Evolutionary conservation across 306 rosid genomes (phyloP), one percentile per base, ranked within the genome.

Genomic region (Prunus campanulata): DNA sequence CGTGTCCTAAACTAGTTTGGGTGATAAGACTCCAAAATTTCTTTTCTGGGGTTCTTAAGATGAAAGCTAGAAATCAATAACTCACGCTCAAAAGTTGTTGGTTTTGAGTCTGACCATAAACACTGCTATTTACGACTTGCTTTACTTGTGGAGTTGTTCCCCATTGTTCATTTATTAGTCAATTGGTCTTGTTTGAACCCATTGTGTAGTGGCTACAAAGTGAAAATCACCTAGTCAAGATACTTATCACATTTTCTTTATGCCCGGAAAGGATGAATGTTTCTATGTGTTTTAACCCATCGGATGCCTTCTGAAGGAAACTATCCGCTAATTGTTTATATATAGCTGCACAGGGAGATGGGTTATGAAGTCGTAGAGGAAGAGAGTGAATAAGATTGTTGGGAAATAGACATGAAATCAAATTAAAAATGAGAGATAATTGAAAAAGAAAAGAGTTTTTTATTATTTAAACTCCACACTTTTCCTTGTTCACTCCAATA

Each of bases 251-350:
- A 13, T 6, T 20, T 29, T 30, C 54, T 48, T 61, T 20, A 35
- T 74, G 47, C 44, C 24, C 27, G 32, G 20, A 2, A 18, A 13
- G 1, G 2, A 13, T 67, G 42, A 35, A 63, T 9, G 55, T 76
- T 35, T 16, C 70, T 30, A 1, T 56, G 60, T 27, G 55, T 44
- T 18, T 64, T 48, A 14, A 29, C 60, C n/a, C 5, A 55, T 75
- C 32, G 16, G 29, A 67, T 61, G 71, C 68, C 72, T 60, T 64
- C 50, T 3, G 11, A 27, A 80, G 35, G 35, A 52, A 27, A 5
- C 24, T 55, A 62, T 76, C n/a, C 10, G 29, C 77, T 86, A 49
- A 85, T 66, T 61, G 6, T 77, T 62, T 54, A 35, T 78, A 78
- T 77, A 20, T 20, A 20, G 20, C 25, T 25, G 27, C 27, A 25